Evolutionary conservation across 2,329 filamentous ascomycete species (phyloP).

Genomic region (Monilinia fructicola): DNA sequence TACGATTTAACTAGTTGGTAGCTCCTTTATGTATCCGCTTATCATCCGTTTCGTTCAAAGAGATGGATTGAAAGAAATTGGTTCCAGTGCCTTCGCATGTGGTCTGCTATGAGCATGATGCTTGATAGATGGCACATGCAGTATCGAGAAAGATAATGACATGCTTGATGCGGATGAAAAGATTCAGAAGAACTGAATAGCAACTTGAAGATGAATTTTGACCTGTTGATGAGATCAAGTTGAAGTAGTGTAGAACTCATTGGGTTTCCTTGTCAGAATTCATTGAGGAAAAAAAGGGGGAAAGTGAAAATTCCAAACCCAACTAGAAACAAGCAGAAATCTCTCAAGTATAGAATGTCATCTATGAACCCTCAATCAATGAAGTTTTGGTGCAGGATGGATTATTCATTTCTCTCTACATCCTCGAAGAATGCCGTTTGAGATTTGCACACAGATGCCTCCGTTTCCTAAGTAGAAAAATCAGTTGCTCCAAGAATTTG

Average conservation of each 20-base stretch:
- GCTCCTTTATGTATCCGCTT: not conserved
- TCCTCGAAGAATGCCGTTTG: not conserved
- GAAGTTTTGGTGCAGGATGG: not conserved
- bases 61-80: not conserved
- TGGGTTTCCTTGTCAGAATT: no score
- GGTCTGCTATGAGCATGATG: not conserved
- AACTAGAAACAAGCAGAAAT: not conserved
- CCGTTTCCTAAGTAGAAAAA: not conserved
- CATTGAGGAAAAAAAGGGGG: no score
- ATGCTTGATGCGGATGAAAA: no score
- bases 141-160: not conserved
- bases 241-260: no score
- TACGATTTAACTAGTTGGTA: not conserved
- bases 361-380: not conserved
- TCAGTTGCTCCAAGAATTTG: not conserved
- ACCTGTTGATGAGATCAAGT: no score
- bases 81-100: not conserved
- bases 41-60: not conserved
- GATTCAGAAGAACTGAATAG: no score
- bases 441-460: not conserved
- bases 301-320: no score
- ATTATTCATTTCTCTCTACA: not conserved
- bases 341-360: not conserved
- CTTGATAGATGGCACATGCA: not conserved
- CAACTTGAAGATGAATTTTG: no score